Evolutionary conservation across 2,329 filamentous ascomycete genomes (phyloP).

Genomic region (Neoarthrinium moseri): DNA sequence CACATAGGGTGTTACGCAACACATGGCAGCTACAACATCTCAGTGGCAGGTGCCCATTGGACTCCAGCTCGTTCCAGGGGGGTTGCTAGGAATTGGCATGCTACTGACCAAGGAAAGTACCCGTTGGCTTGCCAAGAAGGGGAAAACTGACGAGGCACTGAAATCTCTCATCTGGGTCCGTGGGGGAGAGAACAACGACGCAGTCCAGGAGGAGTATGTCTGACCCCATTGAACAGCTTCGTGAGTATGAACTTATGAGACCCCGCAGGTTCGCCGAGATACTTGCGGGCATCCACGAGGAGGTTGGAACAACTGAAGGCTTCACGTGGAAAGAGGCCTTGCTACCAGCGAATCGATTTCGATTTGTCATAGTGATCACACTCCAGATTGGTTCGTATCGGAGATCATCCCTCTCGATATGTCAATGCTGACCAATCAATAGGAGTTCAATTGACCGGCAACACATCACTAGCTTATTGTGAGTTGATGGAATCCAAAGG

Average conservation of each 20-base stretch:
- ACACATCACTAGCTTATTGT: slow-evolving; percentile 49
- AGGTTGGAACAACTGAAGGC: slow-evolving; percentile 40
- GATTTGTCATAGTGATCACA: slow-evolving; percentile 47
- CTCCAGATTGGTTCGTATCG: slow-evolving; percentile 44
- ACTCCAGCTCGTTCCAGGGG: slow-evolving; percentile 46
- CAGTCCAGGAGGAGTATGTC: slow-evolving; percentile 33
- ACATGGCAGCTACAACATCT: slow-evolving; percentile 33
- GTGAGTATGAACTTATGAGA: background rate
- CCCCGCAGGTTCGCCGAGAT: slow-evolving; percentile 36
- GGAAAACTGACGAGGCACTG: slow-evolving; percentile 42
- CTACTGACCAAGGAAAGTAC: slow-evolving; percentile 46
- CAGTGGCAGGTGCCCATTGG: slow-evolving; percentile 52
- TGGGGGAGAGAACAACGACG: slow-evolving; percentile 37
- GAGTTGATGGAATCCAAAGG: no score
- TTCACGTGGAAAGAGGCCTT: slow-evolving; percentile 45
- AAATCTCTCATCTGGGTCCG: slow-evolving; percentile 50
- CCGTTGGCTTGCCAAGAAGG: slow-evolving; percentile 45
- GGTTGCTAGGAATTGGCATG: slow-evolving; percentile 46
- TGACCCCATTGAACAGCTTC: background rate
- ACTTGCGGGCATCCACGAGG: slow-evolving; percentile 44
- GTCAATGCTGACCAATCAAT: background rate
- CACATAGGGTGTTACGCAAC: slow-evolving; percentile 29
- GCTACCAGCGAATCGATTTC: slow-evolving; percentile 44
- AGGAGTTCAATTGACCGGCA: slow-evolving; percentile 46
- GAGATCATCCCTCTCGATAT: background rate